phyloP scores from a whole-genome alignment of 2,329 filamentous ascomycete genomes.

The Neonectria faginata region DNA sequence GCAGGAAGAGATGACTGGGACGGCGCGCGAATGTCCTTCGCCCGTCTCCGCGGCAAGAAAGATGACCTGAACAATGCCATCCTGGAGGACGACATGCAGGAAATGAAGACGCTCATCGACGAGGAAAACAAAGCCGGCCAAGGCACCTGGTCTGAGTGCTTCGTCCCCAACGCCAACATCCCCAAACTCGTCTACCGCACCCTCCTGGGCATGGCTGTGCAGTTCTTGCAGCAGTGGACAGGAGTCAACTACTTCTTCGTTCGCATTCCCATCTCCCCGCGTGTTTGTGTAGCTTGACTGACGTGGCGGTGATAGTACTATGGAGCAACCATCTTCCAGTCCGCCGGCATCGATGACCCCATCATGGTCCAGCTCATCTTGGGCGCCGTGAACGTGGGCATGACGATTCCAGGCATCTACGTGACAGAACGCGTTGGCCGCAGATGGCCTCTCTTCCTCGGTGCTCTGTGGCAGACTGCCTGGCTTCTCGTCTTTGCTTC shows the following conservation, averaged over 20 bases:
- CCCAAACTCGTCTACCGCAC: constrained; percentile 74
- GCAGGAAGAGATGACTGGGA: constrained; percentile 61
- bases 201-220: constrained; percentile 70
- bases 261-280: not conserved
- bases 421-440: constrained; percentile 76
- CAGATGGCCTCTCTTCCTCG: constrained; percentile 72
- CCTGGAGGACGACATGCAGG: constrained; percentile 63
- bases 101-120: constrained; percentile 62
- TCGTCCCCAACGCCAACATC: constrained; percentile 63
- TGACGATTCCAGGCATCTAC: constrained; percentile 74
- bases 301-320: constrained; percentile 59
- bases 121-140: constrained; percentile 58
- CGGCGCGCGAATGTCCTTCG: constrained; percentile 61
- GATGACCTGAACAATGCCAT: constrained; percentile 57
- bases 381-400: constrained; percentile 73
- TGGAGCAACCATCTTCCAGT: constrained; percentile 72
- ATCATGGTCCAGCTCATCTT: constrained; percentile 76
- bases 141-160: constrained; percentile 69
- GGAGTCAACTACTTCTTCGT: constrained; percentile 63
- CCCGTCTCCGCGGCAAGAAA: constrained; percentile 64
- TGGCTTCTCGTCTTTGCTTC: constrained; percentile 74
- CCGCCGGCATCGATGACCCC: constrained; percentile 73
- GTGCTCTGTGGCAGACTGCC: constrained; percentile 73
- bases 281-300: not conserved
- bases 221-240: constrained; percentile 76